Conservation (phyloP, 371 early-diverging fungal genomes). For the Mucor mucedo region DNA sequence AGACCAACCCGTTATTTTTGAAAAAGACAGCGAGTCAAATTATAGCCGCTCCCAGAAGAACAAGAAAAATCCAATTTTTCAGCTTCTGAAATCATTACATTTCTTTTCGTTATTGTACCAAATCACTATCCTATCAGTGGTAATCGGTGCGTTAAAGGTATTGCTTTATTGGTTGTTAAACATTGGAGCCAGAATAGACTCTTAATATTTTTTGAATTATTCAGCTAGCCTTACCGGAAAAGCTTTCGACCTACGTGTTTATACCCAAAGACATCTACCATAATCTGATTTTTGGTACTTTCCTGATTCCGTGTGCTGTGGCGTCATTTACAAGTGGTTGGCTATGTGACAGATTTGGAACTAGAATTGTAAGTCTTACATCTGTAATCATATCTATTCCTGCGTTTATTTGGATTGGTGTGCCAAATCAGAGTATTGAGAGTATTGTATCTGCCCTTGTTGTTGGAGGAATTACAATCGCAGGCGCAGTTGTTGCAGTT, state of each 20-base stretch:
- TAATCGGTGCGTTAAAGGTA: constrained; percentile 19
- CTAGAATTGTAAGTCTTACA: constrained; percentile 14
- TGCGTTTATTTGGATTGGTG: constrained; percentile 26
- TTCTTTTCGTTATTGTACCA: constrained; percentile 12
- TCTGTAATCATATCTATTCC: constrained; percentile 16
- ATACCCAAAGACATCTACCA: not conserved
- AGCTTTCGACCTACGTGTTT: not conserved
- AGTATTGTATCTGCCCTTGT: constrained; percentile 19
- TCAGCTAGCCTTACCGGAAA: not conserved
- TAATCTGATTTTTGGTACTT: constrained; percentile 8
- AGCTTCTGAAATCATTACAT: not conserved
- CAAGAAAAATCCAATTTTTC: not conserved
- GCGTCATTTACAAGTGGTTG: constrained; percentile 4
- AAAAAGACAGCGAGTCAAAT: constrained; percentile 3
- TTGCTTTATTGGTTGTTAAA: too few relatives aligned
- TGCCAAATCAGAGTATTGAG: constrained; percentile 17
- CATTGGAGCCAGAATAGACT: not conserved
- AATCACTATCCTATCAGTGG: not conserved
- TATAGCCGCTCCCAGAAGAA: not conserved
- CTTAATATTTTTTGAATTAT: not conserved
- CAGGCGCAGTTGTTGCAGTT: constrained; percentile 2
- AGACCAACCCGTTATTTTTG: constrained; percentile 18
- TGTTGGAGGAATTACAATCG: constrained; percentile 8
- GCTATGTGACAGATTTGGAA: constrained; percentile 21
- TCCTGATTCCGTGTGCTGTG: constrained; percentile 13